Percentiles rank a stretch among this genome's conserved stretches.
Conservation (phyloP, 352 stramenopile species). For the Thalassiosira pacifica region DNA sequence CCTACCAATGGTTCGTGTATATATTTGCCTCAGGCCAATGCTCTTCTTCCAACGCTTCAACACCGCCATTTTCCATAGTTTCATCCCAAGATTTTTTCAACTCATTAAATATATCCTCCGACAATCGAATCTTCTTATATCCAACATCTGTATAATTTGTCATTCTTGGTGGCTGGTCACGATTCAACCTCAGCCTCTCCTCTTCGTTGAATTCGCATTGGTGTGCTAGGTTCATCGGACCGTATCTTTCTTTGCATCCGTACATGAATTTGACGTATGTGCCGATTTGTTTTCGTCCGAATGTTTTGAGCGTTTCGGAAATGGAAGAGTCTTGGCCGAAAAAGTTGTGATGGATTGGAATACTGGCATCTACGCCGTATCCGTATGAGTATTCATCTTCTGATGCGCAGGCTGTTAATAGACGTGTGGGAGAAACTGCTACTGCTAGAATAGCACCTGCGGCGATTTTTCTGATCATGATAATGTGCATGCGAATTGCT, state of each 20-base stretch:
- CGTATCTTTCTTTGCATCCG: constrained; percentile 38
- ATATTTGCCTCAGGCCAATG: constrained; percentile 53
- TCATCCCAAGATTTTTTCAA: constrained; percentile 80
- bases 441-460: too few species aligned
- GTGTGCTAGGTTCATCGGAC: constrained; percentile 4
- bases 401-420: too few species aligned
- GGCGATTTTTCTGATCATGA: too few species aligned
- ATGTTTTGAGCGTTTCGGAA: neutral
- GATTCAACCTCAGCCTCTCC: constrained; percentile 67
- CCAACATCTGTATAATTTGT: constrained; percentile 75
- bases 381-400: too few species aligned
- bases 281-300: constrained; percentile 3
- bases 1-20: constrained; percentile 42
- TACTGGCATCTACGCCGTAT: constrained; percentile 72
- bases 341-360: constrained; percentile 70
- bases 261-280: constrained; percentile 33
- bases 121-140: constrained; percentile 80
- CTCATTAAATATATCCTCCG: constrained; percentile 65
- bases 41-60: constrained; percentile 29
- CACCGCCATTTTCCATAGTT: constrained; percentile 42
- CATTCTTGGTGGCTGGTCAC: constrained; percentile 73
- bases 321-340: constrained; percentile 6
- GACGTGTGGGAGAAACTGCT: too few species aligned
- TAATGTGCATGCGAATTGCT: too few species aligned
- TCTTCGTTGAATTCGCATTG: constrained; percentile 70